Evolutionary conservation across 2,329 filamentous ascomycete species (phyloP).

Genomic region (Cladobotryum mycophilum): DNA sequence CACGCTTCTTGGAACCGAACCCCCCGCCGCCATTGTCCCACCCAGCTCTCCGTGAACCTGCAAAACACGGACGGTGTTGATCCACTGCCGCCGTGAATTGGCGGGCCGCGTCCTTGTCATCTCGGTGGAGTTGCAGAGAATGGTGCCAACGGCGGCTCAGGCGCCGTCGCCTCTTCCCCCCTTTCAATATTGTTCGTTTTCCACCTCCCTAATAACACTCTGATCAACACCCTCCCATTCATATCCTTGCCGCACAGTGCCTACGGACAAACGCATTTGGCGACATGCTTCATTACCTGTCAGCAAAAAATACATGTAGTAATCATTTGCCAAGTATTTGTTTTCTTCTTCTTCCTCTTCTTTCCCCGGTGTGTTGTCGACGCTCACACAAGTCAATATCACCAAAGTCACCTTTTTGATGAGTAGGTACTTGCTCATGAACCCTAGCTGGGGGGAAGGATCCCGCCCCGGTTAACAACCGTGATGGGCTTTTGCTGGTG

Average conservation of each 20-base stretch:
- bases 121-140: conserved; percentile 9
- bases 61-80: conserved; percentile 10
- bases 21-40: conserved; percentile 9
- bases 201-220: not conserved
- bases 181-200: not conserved
- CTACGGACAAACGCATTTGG: too few relatives aligned
- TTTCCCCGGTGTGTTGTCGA: too few relatives aligned
- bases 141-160: conserved; percentile 2
- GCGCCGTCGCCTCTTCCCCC: not conserved
- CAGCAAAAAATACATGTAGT: not conserved
- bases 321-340: too few relatives aligned
- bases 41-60: conserved; percentile 8
- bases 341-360: too few relatives aligned
- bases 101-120: conserved; percentile 12
- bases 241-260: too few relatives aligned
- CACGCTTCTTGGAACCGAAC: conserved; percentile 7
- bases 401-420: too few relatives aligned
- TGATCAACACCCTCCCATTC: conserved; percentile 4
- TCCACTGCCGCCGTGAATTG: conserved; percentile 10
- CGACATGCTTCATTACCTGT: not conserved
- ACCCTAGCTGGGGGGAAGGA: too few relatives aligned
- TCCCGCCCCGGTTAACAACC: too few relatives aligned
- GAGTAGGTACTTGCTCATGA: too few relatives aligned
- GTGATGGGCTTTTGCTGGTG: too few relatives aligned
- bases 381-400: too few relatives aligned